phyloP scores from a whole-genome alignment of 192 early-diverging fungal species.

The Backusella circina region DNA sequence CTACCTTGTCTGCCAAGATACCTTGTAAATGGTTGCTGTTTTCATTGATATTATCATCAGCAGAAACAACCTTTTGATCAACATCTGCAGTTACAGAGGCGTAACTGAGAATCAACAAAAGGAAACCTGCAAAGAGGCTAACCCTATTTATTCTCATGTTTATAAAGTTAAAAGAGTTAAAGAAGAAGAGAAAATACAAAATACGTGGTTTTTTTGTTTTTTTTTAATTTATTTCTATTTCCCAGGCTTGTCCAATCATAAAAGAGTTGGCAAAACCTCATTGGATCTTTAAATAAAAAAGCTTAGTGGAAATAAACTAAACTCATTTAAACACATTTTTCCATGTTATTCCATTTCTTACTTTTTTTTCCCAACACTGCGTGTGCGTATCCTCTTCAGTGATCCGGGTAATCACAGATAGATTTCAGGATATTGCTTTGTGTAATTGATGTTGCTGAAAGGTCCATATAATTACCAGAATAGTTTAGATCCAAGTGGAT shows the following conservation, averaged over 20 bases:
- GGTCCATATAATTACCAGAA: neutral
- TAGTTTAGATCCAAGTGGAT: neutral
- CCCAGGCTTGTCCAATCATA: neutral
- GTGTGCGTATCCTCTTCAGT: neutral
- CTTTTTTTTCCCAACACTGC: neutral
- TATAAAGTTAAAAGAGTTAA: neutral
- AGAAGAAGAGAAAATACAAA: neutral
- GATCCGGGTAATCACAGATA: neutral
- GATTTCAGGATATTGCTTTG: neutral
- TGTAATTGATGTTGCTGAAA: neutral
- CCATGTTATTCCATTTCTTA: neutral
- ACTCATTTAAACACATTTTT: neutral
- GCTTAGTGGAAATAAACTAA: neutral
- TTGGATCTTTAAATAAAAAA: conserved; percentile 6
- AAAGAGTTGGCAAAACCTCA: conserved; percentile 11
- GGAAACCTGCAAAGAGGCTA: neutral
- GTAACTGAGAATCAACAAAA: neutral
- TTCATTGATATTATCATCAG: neutral
- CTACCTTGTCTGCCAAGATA: conserved; percentile 8
- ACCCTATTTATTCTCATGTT: conserved; percentile 11
- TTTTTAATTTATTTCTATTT: neutral
- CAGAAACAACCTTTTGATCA: neutral
- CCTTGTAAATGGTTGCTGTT: neutral
- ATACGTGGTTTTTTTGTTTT: neutral
- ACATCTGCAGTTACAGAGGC: neutral